Conservation (phyloP, 2,329 filamentous ascomycete species). For the Ceratocystis destructans region DNA sequence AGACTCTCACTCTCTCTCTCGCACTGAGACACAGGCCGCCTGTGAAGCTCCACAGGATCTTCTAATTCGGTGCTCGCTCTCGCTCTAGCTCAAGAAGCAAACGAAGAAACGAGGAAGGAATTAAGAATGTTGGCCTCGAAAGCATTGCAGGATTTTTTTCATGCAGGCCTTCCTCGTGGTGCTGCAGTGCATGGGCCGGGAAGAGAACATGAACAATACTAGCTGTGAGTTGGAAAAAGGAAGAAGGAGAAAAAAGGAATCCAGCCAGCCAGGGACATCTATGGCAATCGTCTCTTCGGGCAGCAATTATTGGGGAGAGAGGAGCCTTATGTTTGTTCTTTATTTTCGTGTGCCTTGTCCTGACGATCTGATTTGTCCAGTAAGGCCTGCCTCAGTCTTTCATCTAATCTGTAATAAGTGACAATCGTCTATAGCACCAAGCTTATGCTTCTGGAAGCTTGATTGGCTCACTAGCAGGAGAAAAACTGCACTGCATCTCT, state of each 20-base stretch:
- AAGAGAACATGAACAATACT: slow-evolving; percentile 1
- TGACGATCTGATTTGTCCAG: neutral
- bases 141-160: neutral
- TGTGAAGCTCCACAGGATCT: neutral
- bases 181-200: neutral
- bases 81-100: neutral
- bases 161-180: slow-evolving; percentile 1
- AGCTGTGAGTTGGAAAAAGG: neutral
- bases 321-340: neutral
- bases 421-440: neutral
- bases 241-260: neutral
- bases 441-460: neutral
- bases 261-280: neutral
- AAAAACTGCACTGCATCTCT: neutral
- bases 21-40: neutral
- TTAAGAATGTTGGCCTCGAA: slow-evolving; percentile 1
- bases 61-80: neutral
- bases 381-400: neutral
- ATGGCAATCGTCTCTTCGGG: neutral
- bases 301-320: neutral
- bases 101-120: neutral
- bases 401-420: neutral
- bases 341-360: neutral
- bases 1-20: neutral
- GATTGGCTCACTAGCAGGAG: neutral